phyloP scores from a whole-genome alignment of 2,329 filamentous ascomycete species.

The Trichoderma harzianum region DNA sequence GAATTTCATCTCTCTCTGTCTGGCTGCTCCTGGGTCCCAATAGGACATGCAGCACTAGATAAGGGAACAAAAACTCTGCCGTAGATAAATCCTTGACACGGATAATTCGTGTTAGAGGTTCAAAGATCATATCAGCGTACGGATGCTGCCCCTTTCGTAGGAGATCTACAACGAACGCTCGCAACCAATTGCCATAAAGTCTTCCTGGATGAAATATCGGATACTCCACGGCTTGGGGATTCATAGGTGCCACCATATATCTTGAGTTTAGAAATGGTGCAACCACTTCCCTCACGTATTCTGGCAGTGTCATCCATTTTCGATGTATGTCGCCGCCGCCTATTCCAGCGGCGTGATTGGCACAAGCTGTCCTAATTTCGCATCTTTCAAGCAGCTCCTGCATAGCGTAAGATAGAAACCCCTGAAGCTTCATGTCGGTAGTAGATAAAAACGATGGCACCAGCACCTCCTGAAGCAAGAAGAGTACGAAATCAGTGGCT shows the following conservation, averaged over 20 bases:
- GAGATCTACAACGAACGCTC: constrained; percentile 75
- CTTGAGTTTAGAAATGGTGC: constrained; percentile 83
- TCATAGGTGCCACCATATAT: constrained; percentile 68
- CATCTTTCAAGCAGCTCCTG: constrained; percentile 82
- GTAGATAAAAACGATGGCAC: constrained; percentile 90
- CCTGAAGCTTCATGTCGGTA: constrained; percentile 82
- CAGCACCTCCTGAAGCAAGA: constrained; percentile 80
- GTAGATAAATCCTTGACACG: constrained; percentile 82
- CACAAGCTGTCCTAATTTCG: constrained; percentile 61
- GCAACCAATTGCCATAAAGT: constrained; percentile 77
- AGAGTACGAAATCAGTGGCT: constrained; percentile 79
- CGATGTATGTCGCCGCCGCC: constrained; percentile 60
- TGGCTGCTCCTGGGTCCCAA: constrained; percentile 63
- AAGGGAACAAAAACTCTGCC: constrained; percentile 84
- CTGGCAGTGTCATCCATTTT: constrained; percentile 76
- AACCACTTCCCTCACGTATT: constrained; percentile 74
- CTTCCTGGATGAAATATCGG: constrained; percentile 71
- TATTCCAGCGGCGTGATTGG: constrained; percentile 37
- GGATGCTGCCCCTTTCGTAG: constrained; percentile 72
- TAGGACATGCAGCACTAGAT: constrained; percentile 78
- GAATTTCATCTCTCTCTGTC: constrained; percentile 60
- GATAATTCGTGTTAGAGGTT: constrained; percentile 76
- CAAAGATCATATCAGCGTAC: constrained; percentile 74
- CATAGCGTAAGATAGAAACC: constrained; percentile 91
- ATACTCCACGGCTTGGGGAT: constrained; percentile 59